Conservation (phyloP, 2,329 filamentous ascomycete species). For the Pseudocercospora musae region DNA sequence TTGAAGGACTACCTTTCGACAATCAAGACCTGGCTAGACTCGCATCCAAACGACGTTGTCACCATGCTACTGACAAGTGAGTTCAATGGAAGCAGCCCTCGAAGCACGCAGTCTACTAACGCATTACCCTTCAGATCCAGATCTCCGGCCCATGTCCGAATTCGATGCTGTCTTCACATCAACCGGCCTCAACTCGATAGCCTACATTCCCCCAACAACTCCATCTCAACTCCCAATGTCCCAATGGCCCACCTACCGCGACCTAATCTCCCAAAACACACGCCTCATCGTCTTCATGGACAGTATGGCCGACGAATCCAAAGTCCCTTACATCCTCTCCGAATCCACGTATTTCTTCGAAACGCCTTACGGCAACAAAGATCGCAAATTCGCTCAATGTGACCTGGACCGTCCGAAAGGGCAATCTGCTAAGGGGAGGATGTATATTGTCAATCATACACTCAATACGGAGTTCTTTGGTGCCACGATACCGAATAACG, state of each 20-base stretch:
- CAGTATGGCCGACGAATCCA: conserved; percentile 72
- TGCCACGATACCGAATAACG: conserved; percentile 41
- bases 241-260: conserved; percentile 77
- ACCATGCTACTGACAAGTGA: conserved; percentile 53
- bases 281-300: conserved; percentile 77
- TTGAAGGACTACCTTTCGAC: conserved; percentile 53
- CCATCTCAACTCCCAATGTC: conserved; percentile 38
- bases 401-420: conserved; percentile 44
- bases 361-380: conserved; percentile 40
- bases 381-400: conserved; percentile 42
- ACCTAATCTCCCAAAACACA: conserved; percentile 64
- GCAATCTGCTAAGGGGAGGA: conserved; percentile 39
- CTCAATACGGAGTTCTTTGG: conserved; percentile 41
- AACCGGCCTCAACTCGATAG: conserved; percentile 47
- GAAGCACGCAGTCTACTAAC: neutral
- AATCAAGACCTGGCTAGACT: conserved; percentile 59
- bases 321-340: conserved; percentile 73
- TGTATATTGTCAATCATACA: conserved; percentile 50
- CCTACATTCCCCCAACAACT: conserved; percentile 37
- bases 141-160: conserved; percentile 49
- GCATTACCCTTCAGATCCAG: conserved; percentile 66
- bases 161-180: conserved; percentile 46
- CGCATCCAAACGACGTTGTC: conserved; percentile 76
- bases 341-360: conserved; percentile 44
- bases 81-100: neutral